A percentile compares a stretch with the other conserved stretches of the same genome.
Evolutionary conservation across 768 basidiomycete genomes (phyloP).

Genomic region (Boletus coccyginus): DNA sequence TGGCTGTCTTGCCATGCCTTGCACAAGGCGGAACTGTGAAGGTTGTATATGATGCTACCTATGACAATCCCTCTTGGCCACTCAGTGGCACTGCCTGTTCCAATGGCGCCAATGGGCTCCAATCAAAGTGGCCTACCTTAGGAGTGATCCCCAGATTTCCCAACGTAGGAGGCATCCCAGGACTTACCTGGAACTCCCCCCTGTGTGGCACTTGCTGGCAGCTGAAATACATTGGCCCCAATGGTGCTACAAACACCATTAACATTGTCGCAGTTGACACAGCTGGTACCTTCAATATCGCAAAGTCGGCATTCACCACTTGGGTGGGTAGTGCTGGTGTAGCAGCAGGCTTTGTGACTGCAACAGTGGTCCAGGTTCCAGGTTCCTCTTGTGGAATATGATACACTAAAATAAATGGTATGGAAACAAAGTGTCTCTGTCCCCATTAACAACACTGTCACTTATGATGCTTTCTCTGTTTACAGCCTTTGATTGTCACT

Average conservation of each 20-base stretch:
- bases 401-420: neutral
- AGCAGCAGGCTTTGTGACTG: neutral
- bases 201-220: conserved; percentile 61
- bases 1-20: neutral
- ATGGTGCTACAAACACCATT: neutral
- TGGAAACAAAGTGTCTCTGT: neutral
- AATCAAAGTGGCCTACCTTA: conserved; percentile 33
- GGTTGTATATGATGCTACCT: neutral
- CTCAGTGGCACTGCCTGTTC: conserved; percentile 20
- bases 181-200: conserved; percentile 43
- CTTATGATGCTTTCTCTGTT: neutral
- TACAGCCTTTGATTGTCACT: no score
- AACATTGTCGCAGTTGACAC: neutral
- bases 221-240: neutral
- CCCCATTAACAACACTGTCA: neutral
- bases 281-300: neutral
- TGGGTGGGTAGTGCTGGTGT: neutral
- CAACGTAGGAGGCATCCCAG: conserved; percentile 29
- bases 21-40: neutral
- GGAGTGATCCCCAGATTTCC: conserved; percentile 35
- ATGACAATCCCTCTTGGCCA: neutral
- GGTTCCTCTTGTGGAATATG: neutral
- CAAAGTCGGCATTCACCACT: neutral
- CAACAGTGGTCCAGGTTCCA: neutral
- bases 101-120: conserved; percentile 24